Base-by-base conservation (phyloP, 176 grass and related monocot species). In the Aechmea fasciata region DNA sequence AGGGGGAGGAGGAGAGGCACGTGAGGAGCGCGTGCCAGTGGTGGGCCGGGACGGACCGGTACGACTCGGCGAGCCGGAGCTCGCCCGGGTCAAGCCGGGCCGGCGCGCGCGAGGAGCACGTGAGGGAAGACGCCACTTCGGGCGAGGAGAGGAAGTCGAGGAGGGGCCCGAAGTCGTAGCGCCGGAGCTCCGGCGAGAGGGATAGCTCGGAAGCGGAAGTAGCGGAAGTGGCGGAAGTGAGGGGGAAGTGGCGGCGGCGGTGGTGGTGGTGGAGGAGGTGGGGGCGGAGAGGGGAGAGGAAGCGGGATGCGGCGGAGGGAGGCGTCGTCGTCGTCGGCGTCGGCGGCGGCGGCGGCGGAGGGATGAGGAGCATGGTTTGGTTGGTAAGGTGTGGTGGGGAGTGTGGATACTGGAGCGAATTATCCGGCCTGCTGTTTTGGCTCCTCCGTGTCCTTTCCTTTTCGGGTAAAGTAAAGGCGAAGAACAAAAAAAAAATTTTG, bases 101-200 rank as follows among this genome's bases (percentile, higher is more conserved):
- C 66, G 73, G 83, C 48, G 65, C 66, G 5, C 78, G 71, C 54
- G 73, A 76, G 48, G 59, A 13, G 6, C 80, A 85, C 11, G 51
- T 67, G 15, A 74, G 70, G 11, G 66, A 71, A 33, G 69, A 18
- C 11, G 68, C 41, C 13, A 75, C 53, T 9, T 73, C 65, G 13
- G 76, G 26, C 52, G 74, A 75, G 5, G 92, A 83, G 62, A 90
- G 81, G 74, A 81, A 91, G 66, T 65, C 17, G n/a, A 96, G 75
- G 61, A 96, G 88, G 7, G 92, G 88, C 18, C 79, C 71, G 83
- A 96, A 92, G 70, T 96, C 86, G 65, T 92, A 90, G 47, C 79
- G 79, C 63, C 61, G 54, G 10, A 75, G 73, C 11, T 68, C 54
- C 20, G 47, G 14, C 26, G 78, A 22, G 51, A 11, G 29, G 68